Evolutionary conservation across 768 basidiomycete species (phyloP).

Genomic region (Lactarius deliciosus): DNA sequence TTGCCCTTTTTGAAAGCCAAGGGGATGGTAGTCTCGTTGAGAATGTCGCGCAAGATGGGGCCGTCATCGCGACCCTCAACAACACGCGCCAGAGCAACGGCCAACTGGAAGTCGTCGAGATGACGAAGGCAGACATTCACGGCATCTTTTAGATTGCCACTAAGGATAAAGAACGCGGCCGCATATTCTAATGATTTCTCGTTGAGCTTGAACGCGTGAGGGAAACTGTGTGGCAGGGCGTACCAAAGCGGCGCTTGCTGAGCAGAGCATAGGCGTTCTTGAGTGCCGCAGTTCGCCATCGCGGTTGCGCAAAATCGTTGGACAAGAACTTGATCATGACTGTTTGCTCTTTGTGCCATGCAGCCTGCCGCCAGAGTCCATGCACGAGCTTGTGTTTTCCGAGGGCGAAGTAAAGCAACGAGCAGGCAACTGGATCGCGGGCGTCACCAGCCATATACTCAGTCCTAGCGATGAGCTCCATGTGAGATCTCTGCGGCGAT

Average conservation of each 20-base stretch:
- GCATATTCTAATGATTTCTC: slow-evolving; percentile 71
- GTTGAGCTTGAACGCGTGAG: slow-evolving; percentile 5
- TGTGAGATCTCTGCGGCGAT: slow-evolving; percentile 60
- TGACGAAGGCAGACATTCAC: slow-evolving; percentile 88
- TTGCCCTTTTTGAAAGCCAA: slow-evolving; percentile 85
- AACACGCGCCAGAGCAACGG: slow-evolving; percentile 80
- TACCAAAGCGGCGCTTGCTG: slow-evolving; percentile 89
- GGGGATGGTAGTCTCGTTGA: slow-evolving; percentile 77
- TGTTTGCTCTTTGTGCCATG: slow-evolving; percentile 87
- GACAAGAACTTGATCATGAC: slow-evolving; percentile 89
- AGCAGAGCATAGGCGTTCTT: slow-evolving; percentile 96
- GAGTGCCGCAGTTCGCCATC: slow-evolving; percentile 90
- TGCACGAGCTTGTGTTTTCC: slow-evolving; percentile 91
- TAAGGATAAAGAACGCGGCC: slow-evolving; percentile 96
- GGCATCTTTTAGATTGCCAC: slow-evolving; percentile 85
- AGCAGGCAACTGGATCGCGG: slow-evolving; percentile 87
- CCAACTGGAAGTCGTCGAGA: slow-evolving; percentile 87
- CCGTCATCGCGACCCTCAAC: slow-evolving; percentile 83
- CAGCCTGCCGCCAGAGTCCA: slow-evolving; percentile 93
- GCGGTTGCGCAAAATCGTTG: slow-evolving; percentile 80
- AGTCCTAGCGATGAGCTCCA: slow-evolving; percentile 88
- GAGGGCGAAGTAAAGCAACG: slow-evolving; percentile 91
- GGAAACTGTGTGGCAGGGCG: slow-evolving; percentile 33
- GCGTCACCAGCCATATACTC: slow-evolving; percentile 87
- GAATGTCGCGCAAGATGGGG: slow-evolving; percentile 66